A percentile compares a stretch with the other conserved stretches of the same genome.
phyloP scores from a whole-genome alignment of 140 eudicot species.

The Oenanthe javanica region DNA sequence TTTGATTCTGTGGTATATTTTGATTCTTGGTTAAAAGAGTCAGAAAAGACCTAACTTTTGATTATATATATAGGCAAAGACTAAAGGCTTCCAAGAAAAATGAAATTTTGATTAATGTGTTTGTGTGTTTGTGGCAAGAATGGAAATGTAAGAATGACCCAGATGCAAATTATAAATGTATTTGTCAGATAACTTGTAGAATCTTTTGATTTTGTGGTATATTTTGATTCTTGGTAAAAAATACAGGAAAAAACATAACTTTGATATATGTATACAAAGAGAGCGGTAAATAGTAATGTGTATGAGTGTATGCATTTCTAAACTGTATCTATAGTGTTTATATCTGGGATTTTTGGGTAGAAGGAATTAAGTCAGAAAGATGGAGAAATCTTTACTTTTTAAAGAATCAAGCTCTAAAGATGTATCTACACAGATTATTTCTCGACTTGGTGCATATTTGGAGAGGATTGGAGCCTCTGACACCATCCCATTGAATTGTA shows the following conservation, averaged over 20 bases:
- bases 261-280: neutral
- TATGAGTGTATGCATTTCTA: neutral
- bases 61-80: neutral
- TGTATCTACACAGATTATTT: neutral
- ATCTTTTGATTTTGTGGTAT: neutral
- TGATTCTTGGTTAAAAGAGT: neutral
- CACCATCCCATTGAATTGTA: slow-evolving; percentile 13
- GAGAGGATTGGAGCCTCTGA: neutral
- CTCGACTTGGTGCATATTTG: slow-evolving; percentile 1
- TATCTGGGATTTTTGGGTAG: neutral
- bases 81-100: neutral
- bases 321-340: neutral
- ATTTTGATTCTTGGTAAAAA: neutral
- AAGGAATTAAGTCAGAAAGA: neutral
- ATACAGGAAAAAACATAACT: neutral
- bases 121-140: neutral
- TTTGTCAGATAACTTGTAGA: neutral
- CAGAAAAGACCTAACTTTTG: neutral
- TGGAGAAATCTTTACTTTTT: neutral
- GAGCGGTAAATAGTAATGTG: neutral
- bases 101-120: neutral
- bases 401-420: slow-evolving; percentile 1
- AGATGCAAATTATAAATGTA: neutral
- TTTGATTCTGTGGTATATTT: too few species aligned
- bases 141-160: neutral